Percentiles rank a stretch among this genome's conserved stretches.
phyloP scores from a whole-genome alignment of 306 rosid genomes.

The Quercus bicolor region DNA sequence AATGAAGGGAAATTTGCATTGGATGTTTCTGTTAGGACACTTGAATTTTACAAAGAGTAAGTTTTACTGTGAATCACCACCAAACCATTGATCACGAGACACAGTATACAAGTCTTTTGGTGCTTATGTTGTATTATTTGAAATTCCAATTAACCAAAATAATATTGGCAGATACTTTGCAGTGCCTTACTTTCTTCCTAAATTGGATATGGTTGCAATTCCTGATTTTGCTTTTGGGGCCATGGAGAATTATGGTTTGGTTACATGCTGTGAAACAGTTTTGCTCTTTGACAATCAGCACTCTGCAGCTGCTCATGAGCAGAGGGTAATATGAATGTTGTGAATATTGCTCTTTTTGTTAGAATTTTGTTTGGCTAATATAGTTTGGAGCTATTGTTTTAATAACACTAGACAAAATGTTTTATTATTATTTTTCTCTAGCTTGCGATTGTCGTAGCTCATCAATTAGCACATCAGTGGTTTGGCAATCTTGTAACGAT shows the following conservation, averaged over 20 bases:
- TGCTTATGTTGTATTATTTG: conserved; percentile 14
- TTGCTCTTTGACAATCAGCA: conserved; percentile 85
- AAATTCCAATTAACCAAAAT: conserved; percentile 15
- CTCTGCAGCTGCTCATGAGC: conserved; percentile 86
- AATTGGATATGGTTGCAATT: conserved; percentile 92
- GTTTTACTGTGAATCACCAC: conserved; percentile 18
- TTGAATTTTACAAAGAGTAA: conserved; percentile 71
- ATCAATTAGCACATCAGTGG: conserved; percentile 98
- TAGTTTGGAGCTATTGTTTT: neutral
- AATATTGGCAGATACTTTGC: conserved; percentile 70
- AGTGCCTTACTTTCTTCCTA: conserved; percentile 80
- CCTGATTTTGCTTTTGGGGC: conserved; percentile 98
- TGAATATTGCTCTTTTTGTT: conserved; percentile 12
- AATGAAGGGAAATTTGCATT: conserved; percentile 86
- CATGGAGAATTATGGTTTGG: conserved; percentile 97
- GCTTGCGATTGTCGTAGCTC: conserved; percentile 90
- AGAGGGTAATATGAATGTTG: conserved; percentile 55
- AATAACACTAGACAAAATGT: conserved; percentile 13
- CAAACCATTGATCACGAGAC: neutral
- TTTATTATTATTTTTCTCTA: conserved; percentile 30
- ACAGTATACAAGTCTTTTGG: neutral
- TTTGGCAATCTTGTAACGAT: conserved; percentile 96
- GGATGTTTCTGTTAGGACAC: conserved; percentile 71
- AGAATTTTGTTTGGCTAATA: conserved; percentile 16
- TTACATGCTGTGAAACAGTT: conserved; percentile 88